A percentile compares a stretch with the other conserved stretches of the same genome.
These are phyloP conservation scores for Hevea brasiliensis DNA, from an alignment of 345 rosid genomes.

Conservation along the genomic window DNA sequence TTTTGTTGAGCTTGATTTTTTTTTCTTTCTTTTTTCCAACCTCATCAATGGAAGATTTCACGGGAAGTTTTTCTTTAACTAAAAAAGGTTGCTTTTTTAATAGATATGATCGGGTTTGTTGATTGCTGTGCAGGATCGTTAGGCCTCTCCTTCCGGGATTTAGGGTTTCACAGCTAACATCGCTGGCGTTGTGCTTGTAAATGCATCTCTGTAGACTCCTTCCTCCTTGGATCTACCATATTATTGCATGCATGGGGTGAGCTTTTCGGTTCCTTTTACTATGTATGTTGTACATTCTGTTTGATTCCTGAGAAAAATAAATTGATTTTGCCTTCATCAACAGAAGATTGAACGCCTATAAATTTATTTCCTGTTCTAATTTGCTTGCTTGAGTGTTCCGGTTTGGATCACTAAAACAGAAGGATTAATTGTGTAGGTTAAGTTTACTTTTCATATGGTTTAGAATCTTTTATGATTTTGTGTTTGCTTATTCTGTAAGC, in stretches of 20 bases:
- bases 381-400: not conserved
- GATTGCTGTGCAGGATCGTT: conserved; percentile 24
- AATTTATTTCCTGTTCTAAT: not conserved
- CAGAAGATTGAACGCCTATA: not conserved
- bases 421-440: conserved; percentile 9
- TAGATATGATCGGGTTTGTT: conserved; percentile 1
- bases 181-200: conserved; percentile 37
- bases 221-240: conserved; percentile 54
- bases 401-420: not conserved
- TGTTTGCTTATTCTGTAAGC: conserved; percentile 53
- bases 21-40: not conserved
- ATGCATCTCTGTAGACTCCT: conserved; percentile 49
- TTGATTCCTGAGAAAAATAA: not conserved
- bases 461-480: conserved; percentile 23
- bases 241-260: conserved; percentile 67
- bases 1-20: not conserved
- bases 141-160: conserved; percentile 45
- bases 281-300: not conserved
- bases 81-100: not conserved
- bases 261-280: conserved; percentile 20
- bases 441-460: conserved; percentile 22
- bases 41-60: no score
- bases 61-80: not conserved
- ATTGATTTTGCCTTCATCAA: not conserved
- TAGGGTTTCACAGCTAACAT: conserved; percentile 32